phyloP scores from a whole-genome alignment of 495 filamentous ascomycete genomes.

The Talaromyces stipitatus region DNA sequence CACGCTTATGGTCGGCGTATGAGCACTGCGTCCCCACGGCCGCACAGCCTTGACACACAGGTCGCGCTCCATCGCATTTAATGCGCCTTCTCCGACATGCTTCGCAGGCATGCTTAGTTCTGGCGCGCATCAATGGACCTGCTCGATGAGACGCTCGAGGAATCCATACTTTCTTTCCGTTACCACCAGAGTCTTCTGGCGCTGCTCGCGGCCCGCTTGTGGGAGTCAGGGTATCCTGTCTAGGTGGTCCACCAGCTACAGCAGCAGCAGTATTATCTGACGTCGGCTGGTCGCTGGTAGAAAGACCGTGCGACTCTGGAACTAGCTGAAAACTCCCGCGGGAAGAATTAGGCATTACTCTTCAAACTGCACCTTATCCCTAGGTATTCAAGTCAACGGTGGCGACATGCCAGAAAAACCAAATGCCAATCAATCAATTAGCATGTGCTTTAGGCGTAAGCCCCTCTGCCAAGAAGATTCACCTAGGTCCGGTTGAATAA shows the following conservation, averaged over 20 bases:
- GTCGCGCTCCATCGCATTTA: conserved; percentile 51
- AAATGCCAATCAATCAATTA: neutral
- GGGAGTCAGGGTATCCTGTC: neutral
- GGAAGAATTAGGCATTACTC: neutral
- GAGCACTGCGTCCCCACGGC: conserved; percentile 39
- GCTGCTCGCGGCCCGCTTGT: neutral
- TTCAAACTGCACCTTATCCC: neutral
- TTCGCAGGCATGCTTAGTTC: conserved; percentile 57
- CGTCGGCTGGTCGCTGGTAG: neutral
- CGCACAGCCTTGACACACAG: conserved; percentile 45
- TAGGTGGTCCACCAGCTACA: neutral
- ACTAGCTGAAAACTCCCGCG: neutral
- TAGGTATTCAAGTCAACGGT: neutral
- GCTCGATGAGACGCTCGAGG: neutral
- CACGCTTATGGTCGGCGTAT: conserved; percentile 52
- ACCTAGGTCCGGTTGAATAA: too few relatives aligned
- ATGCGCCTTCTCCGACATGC: conserved; percentile 62
- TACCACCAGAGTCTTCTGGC: neutral
- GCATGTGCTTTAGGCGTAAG: neutral
- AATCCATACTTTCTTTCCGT: neutral
- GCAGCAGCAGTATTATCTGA: neutral
- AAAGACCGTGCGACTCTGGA: neutral
- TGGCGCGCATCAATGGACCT: conserved; percentile 13
- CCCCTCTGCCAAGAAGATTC: too few relatives aligned
- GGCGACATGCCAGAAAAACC: neutral